Evolutionary conservation across 352 stramenopile genomes (phyloP).

Genomic region (Phytophthora podocarpi): DNA sequence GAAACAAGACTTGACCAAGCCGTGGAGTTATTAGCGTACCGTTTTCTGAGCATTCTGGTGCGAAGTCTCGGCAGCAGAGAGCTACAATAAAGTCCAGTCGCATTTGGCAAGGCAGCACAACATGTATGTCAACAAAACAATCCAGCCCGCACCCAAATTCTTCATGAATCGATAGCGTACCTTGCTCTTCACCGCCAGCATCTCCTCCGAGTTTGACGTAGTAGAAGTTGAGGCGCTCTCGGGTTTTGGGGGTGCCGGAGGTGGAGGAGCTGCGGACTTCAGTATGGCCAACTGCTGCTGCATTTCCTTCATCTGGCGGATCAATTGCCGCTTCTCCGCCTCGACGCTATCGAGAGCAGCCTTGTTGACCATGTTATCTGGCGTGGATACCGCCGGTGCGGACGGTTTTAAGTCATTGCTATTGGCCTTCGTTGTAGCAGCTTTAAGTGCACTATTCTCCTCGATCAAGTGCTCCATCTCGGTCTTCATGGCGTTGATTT

Average conservation of each 20-base stretch:
- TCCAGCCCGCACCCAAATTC: neutral
- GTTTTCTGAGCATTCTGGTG: constrained; percentile 54
- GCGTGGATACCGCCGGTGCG: neutral
- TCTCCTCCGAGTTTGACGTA: constrained; percentile 42
- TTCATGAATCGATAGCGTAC: constrained; percentile 21
- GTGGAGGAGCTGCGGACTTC: constrained; percentile 21
- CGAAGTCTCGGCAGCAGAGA: constrained; percentile 37
- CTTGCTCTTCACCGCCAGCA: constrained; percentile 61
- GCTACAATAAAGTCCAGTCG: constrained; percentile 26
- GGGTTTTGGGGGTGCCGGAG: constrained; percentile 9
- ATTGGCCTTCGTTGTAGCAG: constrained; percentile 7
- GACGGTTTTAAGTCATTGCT: constrained; percentile 12
- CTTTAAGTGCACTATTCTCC: constrained; percentile 65
- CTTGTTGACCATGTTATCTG: constrained; percentile 33
- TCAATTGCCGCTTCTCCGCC: constrained; percentile 56
- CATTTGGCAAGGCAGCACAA: too few species aligned
- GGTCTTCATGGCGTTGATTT: constrained; percentile 74
- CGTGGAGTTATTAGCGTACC: constrained; percentile 29
- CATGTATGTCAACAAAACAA: neutral
- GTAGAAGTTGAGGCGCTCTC: neutral
- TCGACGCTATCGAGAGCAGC: constrained; percentile 57
- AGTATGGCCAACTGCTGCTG: constrained; percentile 55
- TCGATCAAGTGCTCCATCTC: constrained; percentile 76
- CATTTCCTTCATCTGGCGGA: constrained; percentile 64
- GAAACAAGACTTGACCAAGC: neutral